Conservation (phyloP, 371 early-diverging fungal genomes). For the Rhizopus microsporus region DNA sequence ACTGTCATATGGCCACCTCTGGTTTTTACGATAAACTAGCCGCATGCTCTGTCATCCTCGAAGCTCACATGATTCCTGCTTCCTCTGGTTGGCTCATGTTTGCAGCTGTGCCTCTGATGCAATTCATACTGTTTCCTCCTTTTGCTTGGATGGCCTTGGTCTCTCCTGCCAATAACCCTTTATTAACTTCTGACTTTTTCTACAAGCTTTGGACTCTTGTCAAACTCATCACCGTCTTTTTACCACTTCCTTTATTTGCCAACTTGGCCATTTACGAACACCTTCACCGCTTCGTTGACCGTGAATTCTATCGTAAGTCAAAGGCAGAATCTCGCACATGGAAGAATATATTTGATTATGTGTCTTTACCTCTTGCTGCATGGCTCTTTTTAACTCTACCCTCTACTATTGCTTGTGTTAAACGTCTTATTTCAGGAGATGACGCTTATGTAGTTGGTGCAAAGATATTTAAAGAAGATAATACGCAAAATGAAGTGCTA, state of each 20-base stretch:
- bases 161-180: conserved; percentile 43
- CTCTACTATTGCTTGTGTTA: conserved; percentile 54
- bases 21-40: conserved; percentile 42
- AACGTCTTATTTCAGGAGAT: conserved; percentile 43
- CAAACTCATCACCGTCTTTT: conserved; percentile 49
- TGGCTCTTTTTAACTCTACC: conserved; percentile 60
- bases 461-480: conserved; percentile 42
- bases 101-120: conserved; percentile 55
- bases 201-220: conserved; percentile 51
- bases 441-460: conserved; percentile 55
- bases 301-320: conserved; percentile 43
- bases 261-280: conserved; percentile 55
- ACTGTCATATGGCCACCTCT: conserved; percentile 17
- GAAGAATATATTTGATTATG: conserved; percentile 51
- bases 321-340: conserved; percentile 50
- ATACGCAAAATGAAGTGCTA: not conserved
- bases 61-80: conserved; percentile 55
- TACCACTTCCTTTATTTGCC: conserved; percentile 56
- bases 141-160: conserved; percentile 36
- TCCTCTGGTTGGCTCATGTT: conserved; percentile 60
- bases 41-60: conserved; percentile 47
- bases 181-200: conserved; percentile 50
- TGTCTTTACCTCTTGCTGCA: conserved; percentile 52
- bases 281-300: conserved; percentile 49
- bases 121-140: conserved; percentile 49